Evolutionary conservation across 495 filamentous ascomycete genomes (phyloP).

Genomic region (Penicillium parvum): DNA sequence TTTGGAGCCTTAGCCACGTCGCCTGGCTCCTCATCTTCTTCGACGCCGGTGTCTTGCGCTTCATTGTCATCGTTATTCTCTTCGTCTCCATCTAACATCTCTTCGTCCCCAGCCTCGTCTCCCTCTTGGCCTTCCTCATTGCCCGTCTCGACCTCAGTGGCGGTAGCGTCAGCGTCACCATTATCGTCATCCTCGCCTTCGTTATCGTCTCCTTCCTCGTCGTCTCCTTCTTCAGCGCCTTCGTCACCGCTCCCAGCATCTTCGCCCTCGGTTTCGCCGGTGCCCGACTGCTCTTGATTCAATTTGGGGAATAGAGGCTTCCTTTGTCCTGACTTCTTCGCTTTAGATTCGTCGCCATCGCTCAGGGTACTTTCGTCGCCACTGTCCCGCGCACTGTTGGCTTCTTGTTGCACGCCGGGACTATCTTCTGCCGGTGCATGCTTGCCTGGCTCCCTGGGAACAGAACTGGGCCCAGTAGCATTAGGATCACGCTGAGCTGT

Average conservation of each 20-base stretch:
- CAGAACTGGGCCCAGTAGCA: constrained; percentile 15
- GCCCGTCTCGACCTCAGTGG: constrained; percentile 14
- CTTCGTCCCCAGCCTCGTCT: constrained; percentile 20
- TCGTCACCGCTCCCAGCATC: constrained; percentile 23
- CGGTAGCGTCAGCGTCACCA: constrained; percentile 9
- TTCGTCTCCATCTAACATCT: constrained; percentile 19
- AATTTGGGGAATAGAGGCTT: constrained; percentile 35
- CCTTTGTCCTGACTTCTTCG: constrained; percentile 36
- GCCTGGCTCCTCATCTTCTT: constrained; percentile 12
- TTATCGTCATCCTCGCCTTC: constrained; percentile 14
- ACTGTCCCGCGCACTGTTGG: constrained; percentile 64
- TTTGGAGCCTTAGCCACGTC: constrained; percentile 6
- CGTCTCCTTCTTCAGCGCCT: constrained; percentile 50
- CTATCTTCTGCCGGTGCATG: constrained; percentile 12
- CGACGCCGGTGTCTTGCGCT: constrained; percentile 13
- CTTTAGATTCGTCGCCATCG: constrained; percentile 55
- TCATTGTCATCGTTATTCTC: constrained; percentile 12
- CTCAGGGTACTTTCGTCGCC: constrained; percentile 79
- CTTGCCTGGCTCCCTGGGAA: constrained; percentile 5
- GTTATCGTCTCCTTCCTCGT: constrained; percentile 34
- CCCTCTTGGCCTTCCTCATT: constrained; percentile 16
- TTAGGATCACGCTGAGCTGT: constrained; percentile 7
- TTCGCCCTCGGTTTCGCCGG: constrained; percentile 30
- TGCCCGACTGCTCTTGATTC: constrained; percentile 18
- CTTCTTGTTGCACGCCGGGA: constrained; percentile 31